These are phyloP conservation scores for Rhizophagus prolifer DNA, from an alignment of 192 early-diverging fungal species.

Conservation along the genomic window DNA sequence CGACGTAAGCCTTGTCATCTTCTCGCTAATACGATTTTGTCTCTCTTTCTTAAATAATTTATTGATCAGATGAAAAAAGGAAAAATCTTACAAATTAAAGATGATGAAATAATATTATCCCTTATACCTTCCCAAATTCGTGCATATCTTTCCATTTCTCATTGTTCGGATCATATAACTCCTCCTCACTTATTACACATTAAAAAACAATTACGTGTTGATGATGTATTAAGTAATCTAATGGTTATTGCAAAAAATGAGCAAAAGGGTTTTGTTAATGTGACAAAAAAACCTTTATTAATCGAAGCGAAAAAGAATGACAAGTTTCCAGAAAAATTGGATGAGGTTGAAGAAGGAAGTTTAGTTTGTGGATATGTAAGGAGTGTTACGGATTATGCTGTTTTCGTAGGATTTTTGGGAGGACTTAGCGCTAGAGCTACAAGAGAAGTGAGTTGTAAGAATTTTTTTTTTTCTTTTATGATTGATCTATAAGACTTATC, in stretches of 20 bases:
- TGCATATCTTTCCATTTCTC: conserved; percentile 54
- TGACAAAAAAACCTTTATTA: conserved; percentile 65
- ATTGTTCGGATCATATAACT: conserved; percentile 66
- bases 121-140: conserved; percentile 58
- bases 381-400: conserved; percentile 57
- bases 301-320: conserved; percentile 55
- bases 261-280: conserved; percentile 45
- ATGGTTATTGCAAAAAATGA: conserved; percentile 56
- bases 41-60: background rate
- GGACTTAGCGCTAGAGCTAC: conserved; percentile 59
- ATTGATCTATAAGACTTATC: background rate
- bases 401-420: conserved; percentile 67
- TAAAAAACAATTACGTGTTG: conserved; percentile 43
- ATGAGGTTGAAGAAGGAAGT: conserved; percentile 51
- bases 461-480: conserved; percentile 34
- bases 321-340: conserved; percentile 39
- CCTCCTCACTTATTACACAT: conserved; percentile 38
- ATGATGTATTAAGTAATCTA: conserved; percentile 53
- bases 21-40: background rate
- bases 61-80: conserved; percentile 41
- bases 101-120: conserved; percentile 51
- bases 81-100: conserved; percentile 52
- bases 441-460: conserved; percentile 40
- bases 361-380: conserved; percentile 67
- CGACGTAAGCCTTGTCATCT: background rate